Evolutionary conservation across 768 basidiomycete genomes (phyloP).

Genomic region (Boletus rex-veris): DNA sequence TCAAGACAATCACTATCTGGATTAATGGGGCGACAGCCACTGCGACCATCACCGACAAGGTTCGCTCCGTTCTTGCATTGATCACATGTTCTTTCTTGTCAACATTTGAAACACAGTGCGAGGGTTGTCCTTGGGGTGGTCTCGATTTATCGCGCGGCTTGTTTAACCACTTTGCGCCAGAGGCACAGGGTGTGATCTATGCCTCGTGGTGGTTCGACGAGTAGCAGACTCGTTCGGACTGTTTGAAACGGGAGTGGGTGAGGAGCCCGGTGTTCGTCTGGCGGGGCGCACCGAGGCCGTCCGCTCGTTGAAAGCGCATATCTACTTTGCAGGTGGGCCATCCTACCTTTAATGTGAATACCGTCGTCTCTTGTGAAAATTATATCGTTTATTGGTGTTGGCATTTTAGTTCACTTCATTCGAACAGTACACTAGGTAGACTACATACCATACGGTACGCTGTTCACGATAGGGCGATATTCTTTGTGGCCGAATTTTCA

Average conservation of each 20-base stretch:
- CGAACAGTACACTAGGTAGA: neutral
- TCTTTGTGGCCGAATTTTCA: no score
- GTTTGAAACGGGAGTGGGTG: neutral
- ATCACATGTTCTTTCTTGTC: neutral
- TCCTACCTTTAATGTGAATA: slow-evolving; percentile 9
- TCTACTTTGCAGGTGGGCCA: neutral
- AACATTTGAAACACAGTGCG: slow-evolving; percentile 43
- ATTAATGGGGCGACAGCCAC: slow-evolving; percentile 49
- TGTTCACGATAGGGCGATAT: neutral
- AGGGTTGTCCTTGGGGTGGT: slow-evolving; percentile 59
- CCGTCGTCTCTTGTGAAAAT: neutral
- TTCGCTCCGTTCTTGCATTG: slow-evolving; percentile 18
- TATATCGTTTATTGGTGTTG: neutral
- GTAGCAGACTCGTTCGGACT: slow-evolving; percentile 3
- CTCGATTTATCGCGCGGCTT: slow-evolving; percentile 69
- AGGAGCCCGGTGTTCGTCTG: neutral
- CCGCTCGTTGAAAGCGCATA: neutral
- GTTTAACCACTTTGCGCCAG: slow-evolving; percentile 53
- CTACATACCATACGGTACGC: neutral
- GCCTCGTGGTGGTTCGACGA: slow-evolving; percentile 57
- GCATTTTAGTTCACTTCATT: neutral
- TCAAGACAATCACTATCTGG: slow-evolving; percentile 56
- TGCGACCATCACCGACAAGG: slow-evolving; percentile 63
- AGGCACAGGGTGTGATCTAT: slow-evolving; percentile 49
- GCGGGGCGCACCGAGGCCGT: neutral